Percentiles rank a stretch among this genome's conserved stretches.
phyloP scores from a whole-genome alignment of 2,329 filamentous ascomycete species.

The Gremmenia infestans region DNA sequence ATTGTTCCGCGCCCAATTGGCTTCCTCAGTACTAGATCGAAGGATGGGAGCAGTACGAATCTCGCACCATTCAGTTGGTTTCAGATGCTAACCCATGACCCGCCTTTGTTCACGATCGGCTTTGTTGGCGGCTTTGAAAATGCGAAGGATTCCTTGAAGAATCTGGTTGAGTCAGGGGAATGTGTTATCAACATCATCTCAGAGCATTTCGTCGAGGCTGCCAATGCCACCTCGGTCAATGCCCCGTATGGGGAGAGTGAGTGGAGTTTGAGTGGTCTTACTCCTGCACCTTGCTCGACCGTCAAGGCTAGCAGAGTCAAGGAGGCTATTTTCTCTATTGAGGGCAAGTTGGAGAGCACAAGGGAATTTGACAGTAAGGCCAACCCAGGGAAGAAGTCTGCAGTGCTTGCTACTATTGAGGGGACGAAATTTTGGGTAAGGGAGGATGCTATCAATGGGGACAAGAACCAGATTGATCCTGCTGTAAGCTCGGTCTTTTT shows the following conservation, averaged over 20 bases:
- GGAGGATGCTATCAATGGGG: constrained; percentile 81
- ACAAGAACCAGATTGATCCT: constrained; percentile 68
- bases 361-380: constrained; percentile 72
- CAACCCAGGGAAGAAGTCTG: constrained; percentile 68
- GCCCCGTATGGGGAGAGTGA: constrained; percentile 72
- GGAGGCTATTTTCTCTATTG: constrained; percentile 79
- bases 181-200: constrained; percentile 84
- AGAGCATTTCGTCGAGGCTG: constrained; percentile 81
- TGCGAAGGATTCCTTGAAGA: constrained; percentile 75
- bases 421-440: constrained; percentile 84
- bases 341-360: constrained; percentile 70
- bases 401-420: constrained; percentile 72
- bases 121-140: constrained; percentile 40
- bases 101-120: constrained; percentile 70
- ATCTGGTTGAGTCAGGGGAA: constrained; percentile 66
- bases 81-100: constrained; percentile 78
- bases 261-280: constrained; percentile 74
- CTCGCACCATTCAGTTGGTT: constrained; percentile 87
- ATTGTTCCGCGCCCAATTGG: constrained; percentile 79
- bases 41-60: constrained; percentile 64
- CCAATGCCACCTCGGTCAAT: constrained; percentile 76
- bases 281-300: constrained; percentile 58
- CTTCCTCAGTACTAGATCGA: constrained; percentile 50
- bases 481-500: constrained; percentile 41
- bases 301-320: constrained; percentile 69